Evolutionary conservation across 192 early-diverging fungal species (phyloP), one percentile per base, ranked within the genome.

Genomic region (Linnemannia zychae): DNA sequence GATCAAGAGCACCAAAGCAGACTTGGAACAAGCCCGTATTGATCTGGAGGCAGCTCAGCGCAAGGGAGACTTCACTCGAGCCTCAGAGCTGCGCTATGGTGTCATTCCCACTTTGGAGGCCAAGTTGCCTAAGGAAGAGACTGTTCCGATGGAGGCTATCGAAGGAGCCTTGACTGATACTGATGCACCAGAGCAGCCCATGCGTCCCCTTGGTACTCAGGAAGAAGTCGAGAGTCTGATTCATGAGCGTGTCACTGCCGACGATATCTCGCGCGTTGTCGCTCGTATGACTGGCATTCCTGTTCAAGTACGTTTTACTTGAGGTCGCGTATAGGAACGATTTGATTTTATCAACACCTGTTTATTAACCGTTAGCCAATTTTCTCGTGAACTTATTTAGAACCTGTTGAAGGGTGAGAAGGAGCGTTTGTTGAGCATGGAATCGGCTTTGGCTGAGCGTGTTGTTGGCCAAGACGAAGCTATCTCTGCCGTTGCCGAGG

Each of bases 31-130:
- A 50, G 92, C 94, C 33, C 92, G 93, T 75, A 93, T 92, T 48
- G 95, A 96, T 77, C 88, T 96, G 2, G 95, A 96, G 75, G 71
- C 89, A 28, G 93, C 94, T 38, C 95, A 95, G 84, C 87, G 95
- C 65, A 78, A 86, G 20, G 95, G 95, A 15, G 94, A 96, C 77
- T 95, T 95, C 53, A 89, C 89, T 34, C 73, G 90, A 7, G 95
- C 95, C 0, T 94, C 94, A 6, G 95, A 96, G 82, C 89, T 96
- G 38, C 93, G 93, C 36, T 96, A 95, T 71, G 95, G 95, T 57
- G 88, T 94, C 17, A 95, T 96, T 70, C 95, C 95, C 20, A 87
- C 90, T 60, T 86, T 96, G 67, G 94, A 94, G 73, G 89, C 92
- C 18, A 87, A 95, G 67, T 78, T 96, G 31, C 92, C 92, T 50